A percentile compares a stretch with the other conserved stretches of the same genome.
phyloP scores from a whole-genome alignment of 1,139 yeast species.

The Candida buenavistaensis region DNA sequence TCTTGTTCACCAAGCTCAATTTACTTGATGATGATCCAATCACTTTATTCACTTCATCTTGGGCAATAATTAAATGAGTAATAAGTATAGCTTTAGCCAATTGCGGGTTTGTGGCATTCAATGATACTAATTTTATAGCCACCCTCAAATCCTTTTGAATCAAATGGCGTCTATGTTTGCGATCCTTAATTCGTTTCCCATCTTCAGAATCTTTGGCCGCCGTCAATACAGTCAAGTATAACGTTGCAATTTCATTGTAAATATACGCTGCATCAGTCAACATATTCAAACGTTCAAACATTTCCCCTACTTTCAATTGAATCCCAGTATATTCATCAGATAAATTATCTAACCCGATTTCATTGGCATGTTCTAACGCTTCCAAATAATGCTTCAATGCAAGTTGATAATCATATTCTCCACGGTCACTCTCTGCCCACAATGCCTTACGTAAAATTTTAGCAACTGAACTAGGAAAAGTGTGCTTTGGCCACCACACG shows the following conservation, averaged over 20 bases:
- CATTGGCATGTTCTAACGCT: conserved; percentile 46
- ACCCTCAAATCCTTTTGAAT: conserved; percentile 73
- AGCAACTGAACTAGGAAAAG: conserved; percentile 61
- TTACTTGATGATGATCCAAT: conserved; percentile 6
- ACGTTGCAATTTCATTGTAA: conserved; percentile 66
- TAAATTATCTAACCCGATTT: conserved; percentile 50
- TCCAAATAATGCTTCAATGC: conserved; percentile 72
- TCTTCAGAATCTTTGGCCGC: conserved; percentile 26
- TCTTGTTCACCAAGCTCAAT: conserved; percentile 9
- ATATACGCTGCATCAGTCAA: conserved; percentile 61
- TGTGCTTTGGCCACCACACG: conserved; percentile 62
- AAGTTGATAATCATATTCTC: conserved; percentile 58
- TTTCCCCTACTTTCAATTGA: conserved; percentile 81
- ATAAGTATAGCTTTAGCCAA: conserved; percentile 59
- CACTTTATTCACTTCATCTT: conserved; percentile 38
- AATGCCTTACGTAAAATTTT: conserved; percentile 68
- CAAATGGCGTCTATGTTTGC: conserved; percentile 50
- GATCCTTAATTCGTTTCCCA: conserved; percentile 22
- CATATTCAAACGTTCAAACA: conserved; percentile 70
- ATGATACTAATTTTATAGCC: conserved; percentile 64
- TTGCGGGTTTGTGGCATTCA: conserved; percentile 50
- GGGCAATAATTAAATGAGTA: conserved; percentile 67
- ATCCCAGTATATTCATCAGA: conserved; percentile 64
- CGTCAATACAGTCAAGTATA: conserved; percentile 59
- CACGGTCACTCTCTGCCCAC: conserved; percentile 80